Evolutionary conservation across 257 asterid species (phyloP), one percentile per base, ranked within the genome.

Genomic region (Echites panduratus): DNA sequence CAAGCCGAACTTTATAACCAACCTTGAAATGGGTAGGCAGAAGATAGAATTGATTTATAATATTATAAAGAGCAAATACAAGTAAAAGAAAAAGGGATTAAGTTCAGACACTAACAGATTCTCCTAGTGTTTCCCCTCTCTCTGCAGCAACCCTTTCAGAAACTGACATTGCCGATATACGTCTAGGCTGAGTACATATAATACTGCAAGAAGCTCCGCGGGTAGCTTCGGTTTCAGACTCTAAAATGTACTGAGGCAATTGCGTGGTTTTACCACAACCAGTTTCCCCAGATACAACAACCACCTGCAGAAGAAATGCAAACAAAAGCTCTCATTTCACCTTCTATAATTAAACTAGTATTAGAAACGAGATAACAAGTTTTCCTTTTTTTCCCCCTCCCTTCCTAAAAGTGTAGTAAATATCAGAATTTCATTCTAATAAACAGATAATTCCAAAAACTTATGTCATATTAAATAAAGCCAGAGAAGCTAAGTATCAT

Each of bases 231-330:
- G 80, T 92, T 79, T 90, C 91, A 29, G 96, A 77, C 84, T 92
- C 98, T 80, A 92, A 85, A 66, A 92, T 86, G 86, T 90, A 92
- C 75, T 92, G 98, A 68, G 98, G 98, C 76, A 92, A 82, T 79
- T 92, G 98, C 38, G 96, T 92, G 43, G 98, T 92, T 85, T 92
- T 92, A 32, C 98, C 98, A 53, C 98, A 92, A 27, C 98, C 98
- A 80, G 96, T 90, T 84, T 90, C 96, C 68, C 98, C 98, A 54
- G 98, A 92, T 66, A 92, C 86, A 70, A 92, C 96, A 17, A 92
- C 94, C 32, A 92, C 96, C 96, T 92, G 79, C 69, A 72, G 79
- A 83, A 77, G 52, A 76, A 73, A 69, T 63, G 45, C 57, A 63
- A 76, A 66, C 12, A 49, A 59, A 63, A 62, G 62, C 72, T 67